phyloP scores from a whole-genome alignment of 2,329 filamentous ascomycete species.

The Aspergillus hiratsukae region DNA sequence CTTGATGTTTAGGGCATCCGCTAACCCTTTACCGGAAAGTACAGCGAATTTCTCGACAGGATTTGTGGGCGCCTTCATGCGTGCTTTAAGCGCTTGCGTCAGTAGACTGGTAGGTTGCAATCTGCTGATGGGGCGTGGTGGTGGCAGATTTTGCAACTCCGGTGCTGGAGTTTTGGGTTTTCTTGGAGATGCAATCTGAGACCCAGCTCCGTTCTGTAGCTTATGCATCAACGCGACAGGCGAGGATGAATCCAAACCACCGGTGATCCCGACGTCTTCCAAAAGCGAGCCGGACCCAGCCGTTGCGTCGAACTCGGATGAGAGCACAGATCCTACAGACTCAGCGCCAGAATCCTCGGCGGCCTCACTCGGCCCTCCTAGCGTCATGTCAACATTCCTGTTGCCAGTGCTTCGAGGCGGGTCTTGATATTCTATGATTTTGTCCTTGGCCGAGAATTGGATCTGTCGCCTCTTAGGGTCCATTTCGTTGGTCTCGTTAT shows the following conservation, averaged over 20 bases:
- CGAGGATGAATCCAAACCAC: slow-evolving; percentile 48
- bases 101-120: slow-evolving; percentile 54
- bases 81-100: slow-evolving; percentile 54
- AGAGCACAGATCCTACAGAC: slow-evolving; percentile 47
- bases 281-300: slow-evolving; percentile 56
- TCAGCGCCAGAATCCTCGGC: slow-evolving; percentile 47
- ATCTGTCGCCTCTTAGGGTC: slow-evolving; percentile 53
- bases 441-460: slow-evolving; percentile 39
- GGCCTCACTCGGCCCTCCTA: slow-evolving; percentile 33
- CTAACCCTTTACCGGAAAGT: slow-evolving; percentile 57
- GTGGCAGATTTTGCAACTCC: slow-evolving; percentile 55
- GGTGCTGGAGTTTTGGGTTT: slow-evolving; percentile 46
- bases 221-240: slow-evolving; percentile 42
- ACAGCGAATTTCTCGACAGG: slow-evolving; percentile 58
- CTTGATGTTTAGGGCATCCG: slow-evolving; percentile 58
- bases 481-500: slow-evolving; percentile 60
- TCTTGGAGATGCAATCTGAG: slow-evolving; percentile 46
- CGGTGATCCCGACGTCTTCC: slow-evolving; percentile 44
- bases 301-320: slow-evolving; percentile 52
- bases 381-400: slow-evolving; percentile 25
- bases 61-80: slow-evolving; percentile 54
- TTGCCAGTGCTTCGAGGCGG: slow-evolving; percentile 23
- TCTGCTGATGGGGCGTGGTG: slow-evolving; percentile 58
- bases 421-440: slow-evolving; percentile 23
- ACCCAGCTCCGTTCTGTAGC: slow-evolving; percentile 29